Evolutionary conservation across 306 rosid genomes (phyloP).

Genomic region (Cercis canadensis): DNA sequence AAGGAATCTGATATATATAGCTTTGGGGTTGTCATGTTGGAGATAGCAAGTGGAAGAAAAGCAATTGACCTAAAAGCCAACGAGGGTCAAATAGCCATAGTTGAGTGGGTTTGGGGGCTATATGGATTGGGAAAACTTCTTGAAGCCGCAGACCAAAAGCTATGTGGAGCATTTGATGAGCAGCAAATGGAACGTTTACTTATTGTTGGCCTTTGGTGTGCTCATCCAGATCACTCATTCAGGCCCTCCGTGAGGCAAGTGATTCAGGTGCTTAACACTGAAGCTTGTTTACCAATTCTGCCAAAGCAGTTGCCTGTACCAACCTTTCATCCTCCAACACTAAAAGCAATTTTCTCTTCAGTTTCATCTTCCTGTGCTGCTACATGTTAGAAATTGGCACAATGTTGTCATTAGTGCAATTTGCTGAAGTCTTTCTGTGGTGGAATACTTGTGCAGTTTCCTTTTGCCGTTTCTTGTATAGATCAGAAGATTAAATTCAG

Average conservation of each 20-base stretch:
- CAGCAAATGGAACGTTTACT: slow-evolving; percentile 39
- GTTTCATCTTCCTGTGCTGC: not conserved
- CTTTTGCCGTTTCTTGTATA: too few species aligned
- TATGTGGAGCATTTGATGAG: slow-evolving; percentile 40
- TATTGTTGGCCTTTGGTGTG: slow-evolving; percentile 56
- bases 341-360: slow-evolving; percentile 32
- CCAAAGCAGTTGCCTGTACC: slow-evolving; percentile 49
- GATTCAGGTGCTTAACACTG: slow-evolving; percentile 48
- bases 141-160: slow-evolving; percentile 38
- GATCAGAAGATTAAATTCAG: too few species aligned
- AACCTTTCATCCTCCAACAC: slow-evolving; percentile 39
- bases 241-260: slow-evolving; percentile 48
- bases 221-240: slow-evolving; percentile 39
- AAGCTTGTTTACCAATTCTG: slow-evolving; percentile 41
- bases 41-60: slow-evolving; percentile 47
- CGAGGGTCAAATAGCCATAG: slow-evolving; percentile 23
- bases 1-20: slow-evolving; percentile 51
- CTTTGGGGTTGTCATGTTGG: slow-evolving; percentile 48
- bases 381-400: too few species aligned
- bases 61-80: slow-evolving; percentile 25
- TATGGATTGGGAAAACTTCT: slow-evolving; percentile 36
- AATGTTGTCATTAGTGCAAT: too few species aligned
- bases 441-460: not conserved
- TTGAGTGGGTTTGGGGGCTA: slow-evolving; percentile 57
- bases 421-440: slow-evolving; percentile 26